Conservation (phyloP, 176 grass and related monocot genomes). For the Tillandsia leiboldiana region DNA sequence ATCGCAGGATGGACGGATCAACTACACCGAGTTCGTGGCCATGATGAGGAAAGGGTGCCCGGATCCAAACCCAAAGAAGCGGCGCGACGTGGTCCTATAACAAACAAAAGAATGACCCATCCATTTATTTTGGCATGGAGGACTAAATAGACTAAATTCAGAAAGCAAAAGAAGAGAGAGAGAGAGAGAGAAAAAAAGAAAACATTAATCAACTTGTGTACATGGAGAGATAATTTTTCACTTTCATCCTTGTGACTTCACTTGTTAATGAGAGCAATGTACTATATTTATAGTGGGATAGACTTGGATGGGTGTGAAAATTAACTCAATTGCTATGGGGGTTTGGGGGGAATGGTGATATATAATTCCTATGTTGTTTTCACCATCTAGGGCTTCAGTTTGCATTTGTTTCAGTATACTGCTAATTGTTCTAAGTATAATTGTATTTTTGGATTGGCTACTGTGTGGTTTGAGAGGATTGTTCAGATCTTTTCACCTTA, state of each 20-base stretch:
- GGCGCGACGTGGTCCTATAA: constrained; percentile 73
- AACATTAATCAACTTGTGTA: neutral
- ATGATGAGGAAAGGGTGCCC: constrained; percentile 83
- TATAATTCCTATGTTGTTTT: too few species aligned
- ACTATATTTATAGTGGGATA: neutral
- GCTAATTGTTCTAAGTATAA: too few species aligned
- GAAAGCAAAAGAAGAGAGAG: neutral
- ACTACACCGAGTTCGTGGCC: constrained; percentile 70
- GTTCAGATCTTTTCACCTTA: too few species aligned
- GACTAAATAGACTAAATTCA: neutral
- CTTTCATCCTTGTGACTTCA: neutral
- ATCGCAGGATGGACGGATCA: constrained; percentile 71
- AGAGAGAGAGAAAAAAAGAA: neutral
- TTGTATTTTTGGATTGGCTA: too few species aligned
- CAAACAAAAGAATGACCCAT: neutral
- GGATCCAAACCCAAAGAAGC: constrained; percentile 64
- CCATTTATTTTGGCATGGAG: neutral
- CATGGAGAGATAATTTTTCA: neutral
- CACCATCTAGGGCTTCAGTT: too few species aligned
- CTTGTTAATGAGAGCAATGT: neutral
- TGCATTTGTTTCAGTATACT: too few species aligned
- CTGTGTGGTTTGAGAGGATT: too few species aligned
- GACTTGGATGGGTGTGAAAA: neutral
- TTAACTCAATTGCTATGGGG: neutral
- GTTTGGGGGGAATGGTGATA: too few species aligned